Conservation (phyloP, 2,329 filamentous ascomycete species). For the Cadophora luteo-olivacea region DNA sequence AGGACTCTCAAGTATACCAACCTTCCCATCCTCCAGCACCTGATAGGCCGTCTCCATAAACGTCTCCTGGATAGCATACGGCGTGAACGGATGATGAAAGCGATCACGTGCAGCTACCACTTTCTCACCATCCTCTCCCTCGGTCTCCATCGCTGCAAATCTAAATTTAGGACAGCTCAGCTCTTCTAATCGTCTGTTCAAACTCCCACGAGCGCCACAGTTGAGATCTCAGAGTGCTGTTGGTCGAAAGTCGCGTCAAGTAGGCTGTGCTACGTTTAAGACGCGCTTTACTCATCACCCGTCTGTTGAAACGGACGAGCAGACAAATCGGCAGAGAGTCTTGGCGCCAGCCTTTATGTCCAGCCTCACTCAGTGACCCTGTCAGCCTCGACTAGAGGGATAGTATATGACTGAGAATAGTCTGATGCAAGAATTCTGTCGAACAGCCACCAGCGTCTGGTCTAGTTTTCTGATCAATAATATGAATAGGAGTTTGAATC, state of each 20-base stretch:
- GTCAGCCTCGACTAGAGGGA: background rate
- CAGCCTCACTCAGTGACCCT: background rate
- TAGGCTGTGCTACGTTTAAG: constrained; percentile 11
- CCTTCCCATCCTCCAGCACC: constrained; percentile 68
- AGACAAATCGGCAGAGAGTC: background rate
- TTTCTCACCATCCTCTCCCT: background rate
- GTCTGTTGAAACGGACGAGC: background rate
- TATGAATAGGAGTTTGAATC: background rate
- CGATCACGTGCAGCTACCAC: constrained; percentile 42
- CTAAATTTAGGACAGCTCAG: background rate
- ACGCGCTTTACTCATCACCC: background rate
- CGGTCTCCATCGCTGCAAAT: constrained; percentile 14
- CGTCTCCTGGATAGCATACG: constrained; percentile 72
- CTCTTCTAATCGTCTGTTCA: background rate
- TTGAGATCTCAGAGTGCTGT: background rate
- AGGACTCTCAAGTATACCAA: constrained; percentile 77
- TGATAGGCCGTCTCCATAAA: constrained; percentile 75
- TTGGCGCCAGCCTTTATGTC: constrained; percentile 10
- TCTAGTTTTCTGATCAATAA: background rate
- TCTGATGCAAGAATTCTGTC: background rate
- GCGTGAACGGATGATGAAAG: constrained; percentile 74
- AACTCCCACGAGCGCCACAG: background rate
- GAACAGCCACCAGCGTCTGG: background rate
- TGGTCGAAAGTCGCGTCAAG: constrained; percentile 11
- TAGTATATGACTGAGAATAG: background rate